phyloP scores from a whole-genome alignment of 768 basidiomycete species.

The Tricholoma sp. region DNA sequence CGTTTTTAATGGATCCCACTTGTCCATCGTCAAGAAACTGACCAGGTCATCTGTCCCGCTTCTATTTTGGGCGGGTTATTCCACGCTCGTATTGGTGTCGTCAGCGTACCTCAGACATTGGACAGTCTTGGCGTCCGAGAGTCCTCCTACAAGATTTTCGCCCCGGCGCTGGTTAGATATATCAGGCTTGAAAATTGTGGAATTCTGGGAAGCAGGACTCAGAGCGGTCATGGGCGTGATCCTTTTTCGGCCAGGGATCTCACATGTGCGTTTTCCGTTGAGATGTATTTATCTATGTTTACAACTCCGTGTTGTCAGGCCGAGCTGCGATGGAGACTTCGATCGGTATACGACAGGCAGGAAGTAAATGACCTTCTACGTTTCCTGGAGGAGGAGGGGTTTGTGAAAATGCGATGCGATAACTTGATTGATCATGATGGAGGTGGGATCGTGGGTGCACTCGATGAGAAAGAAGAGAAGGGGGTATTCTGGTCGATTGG shows the following conservation, averaged over 20 bases:
- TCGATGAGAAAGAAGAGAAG: conserved; percentile 50
- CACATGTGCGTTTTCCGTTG: conserved; percentile 45
- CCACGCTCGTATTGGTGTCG: conserved; percentile 48
- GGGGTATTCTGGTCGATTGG: conserved; percentile 54
- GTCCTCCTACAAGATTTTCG: conserved; percentile 40
- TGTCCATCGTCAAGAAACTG: conserved; percentile 36
- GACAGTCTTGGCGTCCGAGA: conserved; percentile 50
- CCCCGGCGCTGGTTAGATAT: conserved; percentile 80
- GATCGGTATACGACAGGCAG: conserved; percentile 69
- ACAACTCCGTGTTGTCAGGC: conserved; percentile 31
- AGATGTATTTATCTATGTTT: background rate
- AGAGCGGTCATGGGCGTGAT: conserved; percentile 64
- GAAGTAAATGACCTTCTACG: conserved; percentile 63
- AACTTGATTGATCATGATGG: conserved; percentile 16
- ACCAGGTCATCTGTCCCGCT: conserved; percentile 46
- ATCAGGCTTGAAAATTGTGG: conserved; percentile 50
- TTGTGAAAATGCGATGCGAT: conserved; percentile 31
- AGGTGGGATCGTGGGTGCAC: conserved; percentile 20
- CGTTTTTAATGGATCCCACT: conserved; percentile 18
- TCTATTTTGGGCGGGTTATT: conserved; percentile 67
- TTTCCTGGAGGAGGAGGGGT: conserved; percentile 49
- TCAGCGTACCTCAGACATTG: conserved; percentile 46
- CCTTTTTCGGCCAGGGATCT: conserved; percentile 67
- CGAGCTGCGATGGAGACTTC: conserved; percentile 68
- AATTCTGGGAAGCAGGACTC: conserved; percentile 70